phyloP scores from a whole-genome alignment of 352 stramenopile genomes.

The Pythium monospermum region DNA sequence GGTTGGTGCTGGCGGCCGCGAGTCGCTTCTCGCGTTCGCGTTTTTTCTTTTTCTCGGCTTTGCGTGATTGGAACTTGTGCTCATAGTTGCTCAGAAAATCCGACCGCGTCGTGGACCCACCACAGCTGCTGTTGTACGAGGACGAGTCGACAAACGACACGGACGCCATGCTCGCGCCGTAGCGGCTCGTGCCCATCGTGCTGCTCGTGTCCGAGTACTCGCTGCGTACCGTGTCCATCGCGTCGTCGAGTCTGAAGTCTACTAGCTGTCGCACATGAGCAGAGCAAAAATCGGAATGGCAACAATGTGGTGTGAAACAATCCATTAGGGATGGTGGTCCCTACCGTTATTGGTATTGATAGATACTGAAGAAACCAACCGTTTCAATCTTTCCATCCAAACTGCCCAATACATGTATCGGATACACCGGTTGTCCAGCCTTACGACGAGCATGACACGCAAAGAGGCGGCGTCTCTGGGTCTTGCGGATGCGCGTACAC shows the following conservation, averaged over 20 bases:
- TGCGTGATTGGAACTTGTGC: constrained; percentile 49
- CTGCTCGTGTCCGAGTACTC: constrained; percentile 37
- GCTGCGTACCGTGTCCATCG: constrained; percentile 39
- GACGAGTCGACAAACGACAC: constrained; percentile 43
- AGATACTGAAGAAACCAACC: too few species aligned
- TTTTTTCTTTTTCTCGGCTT: constrained; percentile 49
- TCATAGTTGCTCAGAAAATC: constrained; percentile 52
- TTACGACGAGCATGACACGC: constrained; percentile 84
- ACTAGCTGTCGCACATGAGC: not conserved
- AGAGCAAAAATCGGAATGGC: not conserved
- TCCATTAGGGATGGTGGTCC: too few species aligned
- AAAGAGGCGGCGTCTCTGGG: constrained; percentile 39
- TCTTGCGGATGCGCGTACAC: constrained; percentile 50
- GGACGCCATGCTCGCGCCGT: constrained; percentile 5
- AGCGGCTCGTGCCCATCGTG: constrained; percentile 23
- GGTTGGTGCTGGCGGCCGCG: constrained; percentile 30
- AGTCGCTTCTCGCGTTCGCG: constrained; percentile 29
- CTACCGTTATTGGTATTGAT: too few species aligned
- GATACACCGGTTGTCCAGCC: not conserved
- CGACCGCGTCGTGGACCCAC: constrained; percentile 31
- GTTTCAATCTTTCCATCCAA: too few species aligned
- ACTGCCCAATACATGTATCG: too few species aligned
- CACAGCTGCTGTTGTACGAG: constrained; percentile 29
- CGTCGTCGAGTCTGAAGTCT: not conserved
- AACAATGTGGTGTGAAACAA: not conserved